phyloP scores from a whole-genome alignment of 2,329 filamentous ascomycete genomes.

The Tricladium varicosporioides region DNA sequence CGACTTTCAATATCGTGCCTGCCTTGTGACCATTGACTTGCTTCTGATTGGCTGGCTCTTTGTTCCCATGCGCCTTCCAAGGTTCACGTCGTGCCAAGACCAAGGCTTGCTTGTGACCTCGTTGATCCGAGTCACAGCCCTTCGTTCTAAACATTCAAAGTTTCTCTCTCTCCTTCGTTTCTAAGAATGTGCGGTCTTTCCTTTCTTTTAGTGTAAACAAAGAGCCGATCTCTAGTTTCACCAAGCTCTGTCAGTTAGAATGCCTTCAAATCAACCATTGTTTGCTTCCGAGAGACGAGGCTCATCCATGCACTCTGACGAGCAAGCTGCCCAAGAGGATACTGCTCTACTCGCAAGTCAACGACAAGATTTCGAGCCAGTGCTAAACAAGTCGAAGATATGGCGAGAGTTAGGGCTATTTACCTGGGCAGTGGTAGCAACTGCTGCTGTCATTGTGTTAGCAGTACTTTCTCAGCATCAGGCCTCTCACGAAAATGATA shows the following conservation, averaged over 20 bases:
- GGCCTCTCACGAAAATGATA: conserved; percentile 34
- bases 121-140: too few species aligned
- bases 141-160: too few species aligned
- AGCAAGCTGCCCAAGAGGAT: conserved; percentile 48
- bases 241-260: conserved; percentile 10
- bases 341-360: conserved; percentile 36
- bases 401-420: conserved; percentile 78
- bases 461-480: conserved; percentile 77
- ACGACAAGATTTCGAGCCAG: conserved; percentile 23
- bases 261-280: conserved; percentile 28
- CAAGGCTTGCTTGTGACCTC: too few species aligned
- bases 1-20: too few species aligned
- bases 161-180: too few species aligned
- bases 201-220: too few species aligned
- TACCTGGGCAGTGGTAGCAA: conserved; percentile 79
- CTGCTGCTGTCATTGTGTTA: conserved; percentile 73
- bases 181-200: too few species aligned
- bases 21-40: too few species aligned
- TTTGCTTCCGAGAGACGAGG: conserved; percentile 41
- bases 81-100: too few species aligned
- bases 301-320: conserved; percentile 54
- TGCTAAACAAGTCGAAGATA: conserved; percentile 46
- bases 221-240: not conserved
- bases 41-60: too few species aligned
- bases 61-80: too few species aligned